Percentiles rank a stretch among this genome's conserved stretches.
phyloP scores from a whole-genome alignment of 1,284 basidiomycete genomes.

The Inonotus hispidus region DNA sequence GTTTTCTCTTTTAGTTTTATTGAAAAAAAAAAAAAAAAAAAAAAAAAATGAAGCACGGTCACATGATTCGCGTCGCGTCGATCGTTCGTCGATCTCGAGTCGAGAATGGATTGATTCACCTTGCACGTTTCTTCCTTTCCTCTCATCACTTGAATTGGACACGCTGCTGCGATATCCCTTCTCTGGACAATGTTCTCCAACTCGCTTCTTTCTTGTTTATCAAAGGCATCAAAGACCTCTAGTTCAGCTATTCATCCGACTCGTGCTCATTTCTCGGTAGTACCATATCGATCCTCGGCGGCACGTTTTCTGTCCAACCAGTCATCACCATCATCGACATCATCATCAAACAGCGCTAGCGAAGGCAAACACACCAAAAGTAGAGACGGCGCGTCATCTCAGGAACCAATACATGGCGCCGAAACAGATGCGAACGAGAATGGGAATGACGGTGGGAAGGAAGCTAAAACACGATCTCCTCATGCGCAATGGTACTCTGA shows the following conservation, averaged over 20 bases:
- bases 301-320: not conserved
- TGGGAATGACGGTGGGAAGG: not conserved
- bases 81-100: not conserved
- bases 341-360: not conserved
- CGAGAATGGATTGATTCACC: not conserved
- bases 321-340: not conserved
- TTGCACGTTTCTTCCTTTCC: not conserved
- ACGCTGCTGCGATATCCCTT: too few species aligned
- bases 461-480: constrained; percentile 30
- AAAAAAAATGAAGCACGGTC: not conserved
- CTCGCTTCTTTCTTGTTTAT: not conserved
- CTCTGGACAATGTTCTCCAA: too few species aligned
- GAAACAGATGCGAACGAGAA: not conserved
- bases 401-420: not conserved
- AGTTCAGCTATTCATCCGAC: not conserved
- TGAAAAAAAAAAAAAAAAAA: not conserved
- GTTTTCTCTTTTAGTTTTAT: too few species aligned
- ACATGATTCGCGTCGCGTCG: not conserved
- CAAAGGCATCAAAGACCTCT: not conserved
- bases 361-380: not conserved
- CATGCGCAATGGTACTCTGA: constrained; percentile 64
- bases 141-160: too few species aligned
- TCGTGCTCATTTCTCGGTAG: not conserved
- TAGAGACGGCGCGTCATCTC: not conserved
- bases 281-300: not conserved